Evolutionary conservation across 2,329 filamentous ascomycete species (phyloP).

Genomic region (Ophiostoma novo-ulmi): DNA sequence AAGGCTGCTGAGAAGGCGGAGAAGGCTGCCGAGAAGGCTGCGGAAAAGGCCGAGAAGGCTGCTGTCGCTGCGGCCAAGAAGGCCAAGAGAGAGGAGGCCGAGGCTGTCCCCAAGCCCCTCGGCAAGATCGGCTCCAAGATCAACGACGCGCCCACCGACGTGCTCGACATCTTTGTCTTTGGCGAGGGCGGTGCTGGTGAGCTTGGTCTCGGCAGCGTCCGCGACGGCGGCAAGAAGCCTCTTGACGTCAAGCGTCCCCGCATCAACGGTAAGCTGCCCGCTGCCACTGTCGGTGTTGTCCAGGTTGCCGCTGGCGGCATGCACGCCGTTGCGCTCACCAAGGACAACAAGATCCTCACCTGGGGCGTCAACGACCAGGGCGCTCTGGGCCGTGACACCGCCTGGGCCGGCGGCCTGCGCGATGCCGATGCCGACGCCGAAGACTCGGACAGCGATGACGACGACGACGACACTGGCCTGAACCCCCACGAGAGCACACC

Average conservation of each 20-base stretch:
- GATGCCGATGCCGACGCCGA: conserved; percentile 50
- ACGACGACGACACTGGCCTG: conserved; percentile 42
- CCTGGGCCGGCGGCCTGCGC: conserved; percentile 53
- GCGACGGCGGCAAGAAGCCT: conserved; percentile 52
- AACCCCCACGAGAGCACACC: conserved; percentile 62
- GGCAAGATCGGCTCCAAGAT: conserved; percentile 39
- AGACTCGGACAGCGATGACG: conserved; percentile 32
- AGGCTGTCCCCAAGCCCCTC: conserved; percentile 39
- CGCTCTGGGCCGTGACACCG: conserved; percentile 69
- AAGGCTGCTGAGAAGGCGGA: conserved; percentile 19
- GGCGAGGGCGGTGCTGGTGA: conserved; percentile 77
- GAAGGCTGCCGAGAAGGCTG: conserved; percentile 23
- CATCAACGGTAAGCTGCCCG: conserved; percentile 56
- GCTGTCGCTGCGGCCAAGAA: conserved; percentile 23
- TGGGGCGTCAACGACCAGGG: conserved; percentile 88
- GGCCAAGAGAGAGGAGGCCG: conserved; percentile 23
- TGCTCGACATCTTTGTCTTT: conserved; percentile 72
- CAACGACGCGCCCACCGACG: conserved; percentile 58
- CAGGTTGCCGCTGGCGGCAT: conserved; percentile 75
- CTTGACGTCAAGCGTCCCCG: conserved; percentile 72
- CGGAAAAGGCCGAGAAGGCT: conserved; percentile 21
- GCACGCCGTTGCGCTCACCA: conserved; percentile 71
- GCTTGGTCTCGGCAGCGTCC: conserved; percentile 69
- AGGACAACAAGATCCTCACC: conserved; percentile 74
- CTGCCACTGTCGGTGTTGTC: conserved; percentile 60